Evolutionary conservation across 257 asterid genomes (phyloP).

Genomic region (Anisodus acutangulus): DNA sequence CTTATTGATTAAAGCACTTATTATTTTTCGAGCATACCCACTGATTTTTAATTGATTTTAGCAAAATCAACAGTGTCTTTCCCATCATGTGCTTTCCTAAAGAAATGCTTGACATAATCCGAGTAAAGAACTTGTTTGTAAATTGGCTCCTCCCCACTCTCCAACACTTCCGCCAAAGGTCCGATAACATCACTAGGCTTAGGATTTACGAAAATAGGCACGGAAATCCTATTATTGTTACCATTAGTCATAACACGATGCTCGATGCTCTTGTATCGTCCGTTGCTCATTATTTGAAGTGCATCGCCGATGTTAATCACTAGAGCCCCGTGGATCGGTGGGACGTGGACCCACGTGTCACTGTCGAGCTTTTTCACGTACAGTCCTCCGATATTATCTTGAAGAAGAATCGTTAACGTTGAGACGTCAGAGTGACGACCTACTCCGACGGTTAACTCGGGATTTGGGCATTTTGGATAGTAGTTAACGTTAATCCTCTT

Average conservation of each 20-base stretch:
- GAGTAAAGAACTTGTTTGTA: constrained; percentile 44
- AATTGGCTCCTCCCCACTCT: constrained; percentile 36
- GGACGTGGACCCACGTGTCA: constrained; percentile 40
- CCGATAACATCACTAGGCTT: constrained; percentile 38
- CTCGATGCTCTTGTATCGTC: constrained; percentile 43
- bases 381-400: constrained; percentile 43
- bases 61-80: constrained; percentile 44
- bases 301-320: constrained; percentile 49
- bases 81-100: constrained; percentile 46
- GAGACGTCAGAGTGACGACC: constrained; percentile 49
- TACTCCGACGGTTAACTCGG: constrained; percentile 40
- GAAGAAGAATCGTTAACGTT: constrained; percentile 42
- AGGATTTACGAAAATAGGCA: constrained; percentile 44
- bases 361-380: constrained; percentile 34
- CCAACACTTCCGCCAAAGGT: constrained; percentile 40
- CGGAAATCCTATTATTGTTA: constrained; percentile 34
- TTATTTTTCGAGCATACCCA: neutral
- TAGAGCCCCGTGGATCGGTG: constrained; percentile 38
- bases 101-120: constrained; percentile 47
- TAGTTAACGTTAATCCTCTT: constrained; percentile 40
- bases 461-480: constrained; percentile 47
- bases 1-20: neutral
- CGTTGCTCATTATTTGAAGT: constrained; percentile 41
- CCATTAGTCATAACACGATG: constrained; percentile 43
- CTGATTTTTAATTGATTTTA: constrained; percentile 27